These are phyloP conservation scores for Ascochyta viciae-villosae DNA, from an alignment of 2,329 filamentous ascomycete species.

Conservation along the genomic window DNA sequence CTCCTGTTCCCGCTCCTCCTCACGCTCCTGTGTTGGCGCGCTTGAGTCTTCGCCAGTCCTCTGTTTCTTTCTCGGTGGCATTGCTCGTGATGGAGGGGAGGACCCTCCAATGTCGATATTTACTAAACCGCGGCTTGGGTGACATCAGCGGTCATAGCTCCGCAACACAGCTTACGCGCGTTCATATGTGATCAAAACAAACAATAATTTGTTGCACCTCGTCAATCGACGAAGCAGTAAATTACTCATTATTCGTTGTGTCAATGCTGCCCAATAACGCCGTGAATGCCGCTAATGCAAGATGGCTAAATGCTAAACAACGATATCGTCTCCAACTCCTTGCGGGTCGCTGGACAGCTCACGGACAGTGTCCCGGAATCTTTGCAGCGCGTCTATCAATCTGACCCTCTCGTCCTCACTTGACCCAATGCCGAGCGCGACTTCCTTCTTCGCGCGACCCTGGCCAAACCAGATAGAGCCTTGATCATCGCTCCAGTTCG, in stretches of 20 bases:
- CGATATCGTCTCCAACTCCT: constrained; percentile 4
- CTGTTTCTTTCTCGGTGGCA: constrained; percentile 6
- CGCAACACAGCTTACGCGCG: background rate
- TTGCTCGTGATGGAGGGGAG: background rate
- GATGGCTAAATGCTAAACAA: constrained; percentile 21
- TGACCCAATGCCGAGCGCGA: constrained; percentile 48
- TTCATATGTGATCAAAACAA: background rate
- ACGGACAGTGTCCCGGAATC: background rate
- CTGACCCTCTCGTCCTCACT: constrained; percentile 39
- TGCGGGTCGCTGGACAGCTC: background rate
- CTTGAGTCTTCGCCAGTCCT: background rate
- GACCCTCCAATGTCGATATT: no score
- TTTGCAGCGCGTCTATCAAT: constrained; percentile 26
- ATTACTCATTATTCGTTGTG: background rate
- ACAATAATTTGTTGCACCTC: background rate
- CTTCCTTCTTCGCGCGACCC: constrained; percentile 54
- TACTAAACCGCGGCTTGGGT: background rate
- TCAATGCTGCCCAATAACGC: constrained; percentile 15
- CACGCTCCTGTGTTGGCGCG: constrained; percentile 1
- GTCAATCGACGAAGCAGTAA: background rate
- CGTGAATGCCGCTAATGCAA: constrained; percentile 28
- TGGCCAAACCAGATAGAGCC: constrained; percentile 55
- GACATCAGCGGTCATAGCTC: constrained; percentile 1
- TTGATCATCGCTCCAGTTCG: constrained; percentile 53
- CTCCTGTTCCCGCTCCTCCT: background rate